phyloP scores from a whole-genome alignment of 2,329 filamentous ascomycete genomes.

The Diaporthe amygdali region DNA sequence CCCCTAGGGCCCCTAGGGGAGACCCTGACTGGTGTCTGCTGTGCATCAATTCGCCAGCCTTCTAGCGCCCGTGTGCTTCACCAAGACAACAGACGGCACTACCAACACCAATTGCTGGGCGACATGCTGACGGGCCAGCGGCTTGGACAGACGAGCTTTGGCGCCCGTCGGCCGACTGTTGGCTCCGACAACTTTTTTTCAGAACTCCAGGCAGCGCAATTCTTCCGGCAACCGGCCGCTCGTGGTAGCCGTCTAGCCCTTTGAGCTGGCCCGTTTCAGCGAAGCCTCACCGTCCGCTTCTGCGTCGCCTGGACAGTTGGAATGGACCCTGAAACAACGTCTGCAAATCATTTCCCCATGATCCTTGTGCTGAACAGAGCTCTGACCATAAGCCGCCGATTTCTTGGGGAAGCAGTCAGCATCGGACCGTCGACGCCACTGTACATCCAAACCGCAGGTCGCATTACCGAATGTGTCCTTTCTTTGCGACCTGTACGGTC shows the following conservation, averaged over 20 bases:
- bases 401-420: slow-evolving; percentile 5
- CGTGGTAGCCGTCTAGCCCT: neutral
- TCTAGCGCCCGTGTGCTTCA: slow-evolving; percentile 22
- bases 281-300: slow-evolving; percentile 3
- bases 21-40: slow-evolving; percentile 23
- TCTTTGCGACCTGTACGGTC: neutral
- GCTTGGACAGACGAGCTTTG: neutral
- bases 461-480: slow-evolving; percentile 14
- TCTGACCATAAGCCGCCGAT: neutral
- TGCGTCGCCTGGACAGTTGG: slow-evolving; percentile 10
- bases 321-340: slow-evolving; percentile 23
- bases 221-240: neutral
- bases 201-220: slow-evolving; percentile 5
- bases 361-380: neutral
- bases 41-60: slow-evolving; percentile 2
- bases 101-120: neutral
- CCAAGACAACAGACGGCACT: neutral
- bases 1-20: no score
- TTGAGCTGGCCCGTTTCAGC: slow-evolving; percentile 20
- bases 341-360: neutral
- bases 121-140: neutral
- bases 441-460: slow-evolving; percentile 20
- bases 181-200: neutral
- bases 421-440: slow-evolving; percentile 18
- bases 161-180: slow-evolving; percentile 3